Evolutionary conservation across 306 rosid genomes (phyloP).

Genomic region (Mimosa pudica): DNA sequence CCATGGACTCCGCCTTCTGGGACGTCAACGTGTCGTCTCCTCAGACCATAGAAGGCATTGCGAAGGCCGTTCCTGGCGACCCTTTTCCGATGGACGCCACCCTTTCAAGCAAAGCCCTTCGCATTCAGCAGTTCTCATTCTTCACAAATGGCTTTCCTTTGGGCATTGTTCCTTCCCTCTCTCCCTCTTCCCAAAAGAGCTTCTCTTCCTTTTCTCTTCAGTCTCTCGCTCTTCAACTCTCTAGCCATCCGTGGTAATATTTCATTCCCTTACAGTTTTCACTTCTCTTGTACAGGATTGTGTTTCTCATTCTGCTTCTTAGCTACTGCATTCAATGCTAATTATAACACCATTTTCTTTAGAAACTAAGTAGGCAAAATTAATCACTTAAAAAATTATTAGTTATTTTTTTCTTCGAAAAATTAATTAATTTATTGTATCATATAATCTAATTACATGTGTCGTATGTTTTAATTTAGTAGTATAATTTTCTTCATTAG

Average conservation of each 20-base stretch:
- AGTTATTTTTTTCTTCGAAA: too few species aligned
- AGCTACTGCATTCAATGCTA: too few species aligned
- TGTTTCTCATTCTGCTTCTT: slow-evolving; percentile 6
- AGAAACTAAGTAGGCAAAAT: too few species aligned
- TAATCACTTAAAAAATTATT: too few species aligned
- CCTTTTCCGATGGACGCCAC: slow-evolving; percentile 74
- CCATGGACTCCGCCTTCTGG: slow-evolving; percentile 87
- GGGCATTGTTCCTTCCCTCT: slow-evolving; percentile 59
- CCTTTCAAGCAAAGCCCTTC: slow-evolving; percentile 58
- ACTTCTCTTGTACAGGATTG: not conserved
- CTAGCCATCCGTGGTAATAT: slow-evolving; percentile 53
- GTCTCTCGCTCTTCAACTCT: slow-evolving; percentile 54
- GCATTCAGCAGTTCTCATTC: slow-evolving; percentile 64
- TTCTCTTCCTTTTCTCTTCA: slow-evolving; percentile 75
- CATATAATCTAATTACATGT: too few species aligned
- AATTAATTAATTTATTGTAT: too few species aligned
- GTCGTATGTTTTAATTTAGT: too few species aligned
- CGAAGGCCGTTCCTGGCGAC: slow-evolving; percentile 68
- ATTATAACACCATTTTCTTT: too few species aligned
- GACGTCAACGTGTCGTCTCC: slow-evolving; percentile 71
- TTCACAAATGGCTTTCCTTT: slow-evolving; percentile 54
- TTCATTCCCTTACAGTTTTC: not conserved
- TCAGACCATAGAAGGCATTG: slow-evolving; percentile 61
- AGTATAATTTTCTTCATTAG: too few species aligned
- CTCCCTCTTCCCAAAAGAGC: slow-evolving; percentile 60